These are phyloP conservation scores for Globisporangium perplexum DNA, from an alignment of 352 stramenopile genomes.

Conservation along the genomic window DNA sequence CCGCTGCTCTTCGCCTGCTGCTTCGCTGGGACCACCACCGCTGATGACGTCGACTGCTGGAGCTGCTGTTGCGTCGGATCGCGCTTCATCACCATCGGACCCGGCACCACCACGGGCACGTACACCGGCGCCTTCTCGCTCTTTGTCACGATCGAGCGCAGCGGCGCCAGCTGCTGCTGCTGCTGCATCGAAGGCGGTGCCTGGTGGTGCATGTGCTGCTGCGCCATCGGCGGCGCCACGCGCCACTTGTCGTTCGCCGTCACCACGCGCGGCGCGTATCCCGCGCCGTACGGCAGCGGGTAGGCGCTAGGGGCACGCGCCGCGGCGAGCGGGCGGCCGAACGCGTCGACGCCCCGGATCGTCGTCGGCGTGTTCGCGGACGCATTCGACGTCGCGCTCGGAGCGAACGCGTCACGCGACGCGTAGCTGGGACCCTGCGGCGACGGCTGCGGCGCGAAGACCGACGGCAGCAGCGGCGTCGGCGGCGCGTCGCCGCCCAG, in stretches of 20 bases:
- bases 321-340: slow-evolving; percentile 4
- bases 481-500: slow-evolving; percentile 8
- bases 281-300: neutral
- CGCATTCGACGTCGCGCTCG: too few species aligned
- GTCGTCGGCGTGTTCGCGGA: neutral
- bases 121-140: slow-evolving; percentile 6
- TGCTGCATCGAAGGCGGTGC: too few species aligned
- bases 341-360: slow-evolving; percentile 8
- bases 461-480: slow-evolving; percentile 9
- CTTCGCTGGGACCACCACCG: neutral
- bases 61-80: neutral
- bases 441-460: slow-evolving; percentile 1
- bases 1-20: slow-evolving; percentile 3
- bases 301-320: slow-evolving; percentile 3
- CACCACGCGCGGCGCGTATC: neutral
- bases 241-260: slow-evolving; percentile 14
- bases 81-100: slow-evolving; percentile 22
- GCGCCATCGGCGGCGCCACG: neutral
- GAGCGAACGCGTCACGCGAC: neutral
- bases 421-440: neutral
- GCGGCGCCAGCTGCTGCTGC: slow-evolving; percentile 8
- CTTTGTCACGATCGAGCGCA: slow-evolving; percentile 15
- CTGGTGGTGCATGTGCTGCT: slow-evolving; percentile 4
- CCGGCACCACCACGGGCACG: neutral
- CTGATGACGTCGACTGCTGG: neutral